These are phyloP conservation scores for Pythium monospermum DNA, from an alignment of 352 stramenopile genomes.

Conservation along the genomic window DNA sequence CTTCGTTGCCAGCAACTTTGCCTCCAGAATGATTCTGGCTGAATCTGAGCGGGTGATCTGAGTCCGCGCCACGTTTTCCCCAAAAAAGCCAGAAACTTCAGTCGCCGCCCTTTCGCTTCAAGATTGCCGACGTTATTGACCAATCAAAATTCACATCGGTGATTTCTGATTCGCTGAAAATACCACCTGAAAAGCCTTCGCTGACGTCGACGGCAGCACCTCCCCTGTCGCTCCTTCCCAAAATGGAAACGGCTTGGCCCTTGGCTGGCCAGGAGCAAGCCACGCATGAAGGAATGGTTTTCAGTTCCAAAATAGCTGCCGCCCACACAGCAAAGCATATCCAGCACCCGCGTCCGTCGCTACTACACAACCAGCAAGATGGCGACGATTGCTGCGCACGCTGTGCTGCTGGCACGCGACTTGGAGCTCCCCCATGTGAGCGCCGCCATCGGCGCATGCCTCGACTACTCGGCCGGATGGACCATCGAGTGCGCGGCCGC, in stretches of 20 bases:
- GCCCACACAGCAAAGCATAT: neutral
- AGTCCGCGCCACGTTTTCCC: too few species aligned
- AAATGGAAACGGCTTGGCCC: constrained; percentile 1
- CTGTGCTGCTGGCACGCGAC: constrained; percentile 38
- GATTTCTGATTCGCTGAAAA: constrained; percentile 1
- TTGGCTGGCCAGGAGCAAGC: too few species aligned
- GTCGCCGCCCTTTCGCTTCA: neutral
- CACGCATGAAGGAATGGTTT: too few species aligned
- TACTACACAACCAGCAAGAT: too few species aligned
- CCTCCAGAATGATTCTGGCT: too few species aligned
- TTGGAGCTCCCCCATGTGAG: constrained; percentile 63
- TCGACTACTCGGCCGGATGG: constrained; percentile 56
- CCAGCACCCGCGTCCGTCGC: too few species aligned
- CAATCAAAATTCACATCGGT: neutral
- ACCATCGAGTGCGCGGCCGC: constrained; percentile 60
- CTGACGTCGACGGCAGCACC: too few species aligned
- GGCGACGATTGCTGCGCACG: constrained; percentile 45
- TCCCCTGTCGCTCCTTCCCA: constrained; percentile 6
- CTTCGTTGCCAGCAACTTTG: too few species aligned
- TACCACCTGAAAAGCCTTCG: constrained; percentile 5
- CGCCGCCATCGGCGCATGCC: constrained; percentile 32
- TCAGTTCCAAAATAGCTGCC: constrained; percentile 7
- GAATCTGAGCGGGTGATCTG: too few species aligned
- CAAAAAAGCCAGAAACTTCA: constrained; percentile 6
- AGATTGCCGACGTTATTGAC: constrained; percentile 6